Evolutionary conservation across 225 moss, liverwort and hornwort species (phyloP), one percentile per base, ranked within the genome.

Genomic region (Anthoceros angustus): DNA sequence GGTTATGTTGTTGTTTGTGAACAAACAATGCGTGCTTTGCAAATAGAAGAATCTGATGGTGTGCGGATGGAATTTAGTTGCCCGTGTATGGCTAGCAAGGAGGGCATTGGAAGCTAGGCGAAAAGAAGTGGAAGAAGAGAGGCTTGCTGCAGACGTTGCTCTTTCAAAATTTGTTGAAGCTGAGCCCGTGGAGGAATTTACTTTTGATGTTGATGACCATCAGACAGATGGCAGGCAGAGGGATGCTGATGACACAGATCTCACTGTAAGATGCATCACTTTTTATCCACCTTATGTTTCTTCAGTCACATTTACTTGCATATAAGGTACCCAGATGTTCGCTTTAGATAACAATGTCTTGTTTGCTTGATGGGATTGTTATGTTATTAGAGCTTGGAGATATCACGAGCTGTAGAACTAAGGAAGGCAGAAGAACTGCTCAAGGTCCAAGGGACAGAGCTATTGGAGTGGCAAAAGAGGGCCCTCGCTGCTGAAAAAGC

Each of bases 401-500:
- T 32, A 32, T 61, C 40, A 39, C 43, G 9, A 0, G 66, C 49
- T 70, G 74, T 68, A 61, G 74, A 74, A 39, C 74, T 77, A 42
- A 55, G 67, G n/a, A 66, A 60, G 26, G 63, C 69, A 25, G 82
- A 89, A 73, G 76, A 83, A 40, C 86, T 88, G 40, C 87, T 98
- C 68, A 88, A 87, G 75, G 81, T 91, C 39, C 83, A 86, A 74
- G 91, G 92, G 20, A 92, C 95, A 9, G 92, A 92, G 60, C 82
- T 98, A 60, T 70, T 98, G 68, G 95, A 98, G 66, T 75, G 92
- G 66, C 91, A 98, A 76, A 88, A 84, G 38, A 82, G 95, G 67
- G 95, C 92, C 24, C 86, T 92, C 20, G 82, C 84, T 74, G 95
- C 95, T 9, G 95, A 98, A 74, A 91, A 92, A 74, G 80, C 77